phyloP scores from a whole-genome alignment of 139 green algal genomes.

The Zygnema cylindricum region DNA sequence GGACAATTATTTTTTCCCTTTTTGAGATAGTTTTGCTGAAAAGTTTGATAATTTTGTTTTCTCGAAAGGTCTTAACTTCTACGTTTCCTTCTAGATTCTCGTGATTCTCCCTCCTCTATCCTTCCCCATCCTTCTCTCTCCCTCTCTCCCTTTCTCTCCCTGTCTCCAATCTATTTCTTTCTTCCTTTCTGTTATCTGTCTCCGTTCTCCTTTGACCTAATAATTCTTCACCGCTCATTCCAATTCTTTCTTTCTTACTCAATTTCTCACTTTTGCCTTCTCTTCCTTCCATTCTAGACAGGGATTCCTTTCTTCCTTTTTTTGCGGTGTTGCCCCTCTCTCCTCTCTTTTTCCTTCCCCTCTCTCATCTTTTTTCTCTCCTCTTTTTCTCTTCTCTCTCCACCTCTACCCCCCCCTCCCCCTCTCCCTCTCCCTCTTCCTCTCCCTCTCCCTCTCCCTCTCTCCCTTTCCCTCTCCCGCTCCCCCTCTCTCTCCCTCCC shows the following conservation, averaged over 20 bases:
- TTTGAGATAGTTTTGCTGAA: no score
- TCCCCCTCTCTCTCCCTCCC: background rate
- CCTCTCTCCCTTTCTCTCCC: background rate
- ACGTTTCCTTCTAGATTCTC: no score
- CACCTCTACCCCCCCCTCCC: background rate
- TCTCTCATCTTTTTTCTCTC: background rate
- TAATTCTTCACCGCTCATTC: background rate
- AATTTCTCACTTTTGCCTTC: background rate
- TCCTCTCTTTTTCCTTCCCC: background rate
- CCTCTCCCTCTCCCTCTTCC: background rate
- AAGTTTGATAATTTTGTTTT: no score
- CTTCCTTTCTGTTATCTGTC: background rate
- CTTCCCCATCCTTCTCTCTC: background rate
- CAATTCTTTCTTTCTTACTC: background rate
- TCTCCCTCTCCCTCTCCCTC: background rate
- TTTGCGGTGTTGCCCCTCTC: background rate
- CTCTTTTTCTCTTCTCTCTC: background rate
- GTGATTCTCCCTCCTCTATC: background rate
- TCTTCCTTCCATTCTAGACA: background rate
- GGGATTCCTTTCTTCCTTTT: background rate
- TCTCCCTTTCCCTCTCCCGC: background rate
- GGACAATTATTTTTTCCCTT: no score
- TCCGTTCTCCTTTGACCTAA: background rate
- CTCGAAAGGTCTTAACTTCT: no score
- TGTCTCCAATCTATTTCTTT: background rate